Evolutionary conservation across 2,329 filamentous ascomycete species (phyloP), one percentile per base, ranked within the genome.

Genomic region (Aureobasidium pullulans): DNA sequence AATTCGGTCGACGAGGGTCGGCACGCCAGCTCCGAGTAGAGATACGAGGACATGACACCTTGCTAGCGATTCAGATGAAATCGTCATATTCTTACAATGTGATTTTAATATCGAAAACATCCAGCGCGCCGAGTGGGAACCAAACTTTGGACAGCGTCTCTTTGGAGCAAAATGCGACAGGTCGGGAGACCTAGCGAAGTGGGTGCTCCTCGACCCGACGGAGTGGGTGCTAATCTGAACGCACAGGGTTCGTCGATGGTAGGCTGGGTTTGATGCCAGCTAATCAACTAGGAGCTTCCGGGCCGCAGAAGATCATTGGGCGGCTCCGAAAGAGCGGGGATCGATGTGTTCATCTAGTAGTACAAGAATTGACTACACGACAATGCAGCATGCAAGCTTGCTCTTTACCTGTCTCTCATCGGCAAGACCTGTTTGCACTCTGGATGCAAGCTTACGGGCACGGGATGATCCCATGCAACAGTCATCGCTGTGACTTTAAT

Each of bases 241-340:
- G 54, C 54, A 57, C 54, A 57, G 54, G 53, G 53, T 57, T 57
- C 40, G 53, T 57, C 53, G 53, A 57, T 23, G 53, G 53, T 57
- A 57, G 53, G 53, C 53, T 57, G 53, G 53, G 40, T 57, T 36
- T 46, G 40, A 40, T 48, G 54, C 43, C 54, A 57, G 13, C 54
- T 57, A 57, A 48, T 43, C 52, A 19, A 57, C 42, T 34, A 44
- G 54, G 54, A 57, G 42, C 42, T 48, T 57, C 54, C 54, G 54
- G 54, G 42, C 54, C 54, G 54, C 54, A 47, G 54, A 29, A 57
- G 54, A 57, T 57, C 54, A 57, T 57, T 57, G 54, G 54, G 42
- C 43, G 43, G 32, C 54, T 34, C 54, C 42, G 50, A 40, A 48
- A 48, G 43, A 57, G 43, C 43, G 54, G 54, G 43, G 42, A 48